phyloP scores from a whole-genome alignment of 2,329 filamentous ascomycete genomes.

The Talaromyces sp. region DNA sequence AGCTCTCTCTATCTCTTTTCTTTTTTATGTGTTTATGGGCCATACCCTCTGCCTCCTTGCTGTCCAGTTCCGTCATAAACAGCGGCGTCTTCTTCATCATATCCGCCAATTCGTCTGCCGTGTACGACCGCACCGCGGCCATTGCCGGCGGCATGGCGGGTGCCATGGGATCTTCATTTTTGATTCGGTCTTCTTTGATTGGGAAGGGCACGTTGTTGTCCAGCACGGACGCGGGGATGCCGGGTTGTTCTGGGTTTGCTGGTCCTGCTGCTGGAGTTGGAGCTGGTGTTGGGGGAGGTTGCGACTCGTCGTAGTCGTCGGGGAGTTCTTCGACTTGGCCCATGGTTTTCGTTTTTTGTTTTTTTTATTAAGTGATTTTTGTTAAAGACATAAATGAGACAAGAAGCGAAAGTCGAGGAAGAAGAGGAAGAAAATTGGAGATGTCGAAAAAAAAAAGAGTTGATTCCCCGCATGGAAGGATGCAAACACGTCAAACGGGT shows the following conservation, averaged over 20 bases:
- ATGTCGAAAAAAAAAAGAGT: neutral
- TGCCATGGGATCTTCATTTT: slow-evolving; percentile 25
- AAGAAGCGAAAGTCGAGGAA: neutral
- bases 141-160: slow-evolving; percentile 54
- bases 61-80: slow-evolving; percentile 89
- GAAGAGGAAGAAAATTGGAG: neutral
- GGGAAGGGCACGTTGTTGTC: slow-evolving; percentile 31
- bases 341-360: slow-evolving; percentile 26
- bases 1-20: slow-evolving; percentile 3
- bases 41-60: slow-evolving; percentile 51
- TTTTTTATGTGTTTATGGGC: neutral
- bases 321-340: slow-evolving; percentile 50
- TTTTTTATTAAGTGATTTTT: neutral
- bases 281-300: slow-evolving; percentile 23
- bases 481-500: slow-evolving; percentile 11
- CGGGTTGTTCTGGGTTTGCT: slow-evolving; percentile 13
- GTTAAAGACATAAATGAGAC: neutral
- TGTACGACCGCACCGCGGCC: slow-evolving; percentile 52
- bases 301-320: slow-evolving; percentile 45
- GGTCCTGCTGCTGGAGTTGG: neutral
- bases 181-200: slow-evolving; percentile 31
- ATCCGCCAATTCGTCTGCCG: slow-evolving; percentile 55
- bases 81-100: slow-evolving; percentile 70
- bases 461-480: slow-evolving; percentile 3
- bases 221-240: neutral